These are phyloP conservation scores for Novymonas esmeraldas DNA, from an alignment of 208 protist species.

Conservation along the genomic window DNA sequence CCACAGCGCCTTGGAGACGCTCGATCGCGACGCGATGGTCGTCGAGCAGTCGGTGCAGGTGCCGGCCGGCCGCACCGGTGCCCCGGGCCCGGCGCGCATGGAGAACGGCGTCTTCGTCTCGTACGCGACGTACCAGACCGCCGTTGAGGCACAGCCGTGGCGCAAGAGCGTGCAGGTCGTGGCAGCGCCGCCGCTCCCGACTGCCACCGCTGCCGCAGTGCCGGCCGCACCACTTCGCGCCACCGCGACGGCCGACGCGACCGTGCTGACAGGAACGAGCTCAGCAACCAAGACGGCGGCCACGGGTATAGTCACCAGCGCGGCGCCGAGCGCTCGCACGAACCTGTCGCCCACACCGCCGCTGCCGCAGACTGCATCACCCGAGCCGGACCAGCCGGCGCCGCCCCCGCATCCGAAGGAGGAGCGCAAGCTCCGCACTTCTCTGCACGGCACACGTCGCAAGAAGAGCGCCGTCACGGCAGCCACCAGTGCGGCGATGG, in stretches of 20 bases:
- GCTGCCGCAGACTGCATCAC: background rate
- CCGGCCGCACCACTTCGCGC: background rate
- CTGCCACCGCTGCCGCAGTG: background rate
- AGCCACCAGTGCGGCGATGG: background rate
- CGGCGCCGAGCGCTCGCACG: too few species aligned
- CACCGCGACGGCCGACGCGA: too few species aligned
- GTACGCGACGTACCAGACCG: conserved; percentile 31
- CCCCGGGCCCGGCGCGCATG: background rate
- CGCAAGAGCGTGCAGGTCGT: conserved; percentile 3
- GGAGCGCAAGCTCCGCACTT: background rate
- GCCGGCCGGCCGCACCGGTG: background rate
- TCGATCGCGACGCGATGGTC: conserved; percentile 59
- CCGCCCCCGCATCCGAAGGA: background rate
- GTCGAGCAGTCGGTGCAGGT: background rate
- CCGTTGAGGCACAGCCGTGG: background rate
- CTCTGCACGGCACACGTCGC: background rate
- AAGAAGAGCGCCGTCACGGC: background rate
- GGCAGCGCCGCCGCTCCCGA: conserved; percentile 1
- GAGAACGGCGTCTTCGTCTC: conserved; percentile 29
- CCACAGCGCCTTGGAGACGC: conserved; percentile 37
- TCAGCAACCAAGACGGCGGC: too few species aligned
- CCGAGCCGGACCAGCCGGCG: background rate
- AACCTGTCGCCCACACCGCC: too few species aligned
- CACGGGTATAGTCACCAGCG: too few species aligned
- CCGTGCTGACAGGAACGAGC: too few species aligned